Evolutionary conservation across 495 filamentous ascomycete genomes (phyloP).

Genomic region (Aspergillus wentii): DNA sequence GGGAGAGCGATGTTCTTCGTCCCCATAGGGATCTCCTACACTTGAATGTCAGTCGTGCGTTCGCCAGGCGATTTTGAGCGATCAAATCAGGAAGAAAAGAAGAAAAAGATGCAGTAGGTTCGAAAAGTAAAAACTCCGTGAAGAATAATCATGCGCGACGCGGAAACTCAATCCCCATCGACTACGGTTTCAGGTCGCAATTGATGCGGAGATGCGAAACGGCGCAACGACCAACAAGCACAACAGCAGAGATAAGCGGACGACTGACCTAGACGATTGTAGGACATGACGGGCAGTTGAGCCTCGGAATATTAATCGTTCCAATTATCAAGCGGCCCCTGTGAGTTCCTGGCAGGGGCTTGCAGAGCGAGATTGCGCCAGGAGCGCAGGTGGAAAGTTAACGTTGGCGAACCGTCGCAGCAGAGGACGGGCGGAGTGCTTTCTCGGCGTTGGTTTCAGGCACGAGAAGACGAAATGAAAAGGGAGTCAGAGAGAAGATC

Average conservation of each 20-base stretch:
- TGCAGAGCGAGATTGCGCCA: constrained; percentile 29
- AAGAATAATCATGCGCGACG: too few relatives aligned
- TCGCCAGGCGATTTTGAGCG: too few relatives aligned
- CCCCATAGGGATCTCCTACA: constrained; percentile 44
- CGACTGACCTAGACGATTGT: constrained; percentile 68
- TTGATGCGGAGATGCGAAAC: constrained; percentile 17
- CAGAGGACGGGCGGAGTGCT: constrained; percentile 13
- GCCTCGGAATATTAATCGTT: constrained; percentile 17
- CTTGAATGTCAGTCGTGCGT: too few relatives aligned
- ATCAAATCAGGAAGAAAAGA: too few relatives aligned
- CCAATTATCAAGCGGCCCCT: constrained; percentile 21
- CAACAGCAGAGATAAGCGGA: constrained; percentile 10
- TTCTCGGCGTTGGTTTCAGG: constrained; percentile 31
- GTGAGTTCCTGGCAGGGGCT: constrained; percentile 13
- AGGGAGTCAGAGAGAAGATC: neutral
- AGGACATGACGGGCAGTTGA: constrained; percentile 39
- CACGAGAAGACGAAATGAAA: too few relatives aligned
- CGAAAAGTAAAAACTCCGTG: constrained; percentile 6
- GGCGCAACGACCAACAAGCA: constrained; percentile 11
- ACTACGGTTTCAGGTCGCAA: constrained; percentile 18
- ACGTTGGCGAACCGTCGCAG: constrained; percentile 13
- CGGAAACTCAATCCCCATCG: too few relatives aligned
- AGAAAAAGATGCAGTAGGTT: too few relatives aligned
- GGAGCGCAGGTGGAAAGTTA: constrained; percentile 26
- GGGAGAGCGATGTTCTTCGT: constrained; percentile 57